Evolutionary conservation across 1,284 basidiomycete genomes (phyloP).

Genomic region (Moniliella sp.): DNA sequence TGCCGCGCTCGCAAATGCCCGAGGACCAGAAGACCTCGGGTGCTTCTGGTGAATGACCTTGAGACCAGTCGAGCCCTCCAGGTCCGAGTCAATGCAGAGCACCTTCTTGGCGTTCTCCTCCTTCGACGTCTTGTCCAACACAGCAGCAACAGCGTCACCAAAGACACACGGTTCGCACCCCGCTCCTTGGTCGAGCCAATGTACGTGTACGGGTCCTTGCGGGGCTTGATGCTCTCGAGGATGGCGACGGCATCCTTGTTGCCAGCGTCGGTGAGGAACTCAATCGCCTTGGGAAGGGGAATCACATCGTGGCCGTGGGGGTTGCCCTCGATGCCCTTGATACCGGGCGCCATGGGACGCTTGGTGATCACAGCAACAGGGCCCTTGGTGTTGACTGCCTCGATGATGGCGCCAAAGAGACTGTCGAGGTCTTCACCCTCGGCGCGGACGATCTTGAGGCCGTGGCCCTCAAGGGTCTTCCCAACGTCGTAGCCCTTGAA

Average conservation of each 20-base stretch:
- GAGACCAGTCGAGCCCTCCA: conserved; percentile 64
- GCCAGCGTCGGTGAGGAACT: conserved; percentile 49
- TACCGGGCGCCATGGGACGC: conserved; percentile 56
- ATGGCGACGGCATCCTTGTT: conserved; percentile 44
- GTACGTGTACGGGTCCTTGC: conserved; percentile 43
- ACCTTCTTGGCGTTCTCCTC: conserved; percentile 3
- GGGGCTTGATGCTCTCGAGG: conserved; percentile 47
- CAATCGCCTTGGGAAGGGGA: conserved; percentile 50
- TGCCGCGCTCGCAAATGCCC: conserved; percentile 61
- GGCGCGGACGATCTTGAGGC: conserved; percentile 49
- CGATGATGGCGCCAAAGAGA: conserved; percentile 47
- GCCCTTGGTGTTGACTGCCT: conserved; percentile 44
- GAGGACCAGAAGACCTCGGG: conserved; percentile 63
- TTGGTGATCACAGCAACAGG: conserved; percentile 57
- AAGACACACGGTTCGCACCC: conserved; percentile 60
- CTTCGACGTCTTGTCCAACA: conserved; percentile 42
- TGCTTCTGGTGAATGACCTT: conserved; percentile 66
- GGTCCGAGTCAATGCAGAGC: conserved; percentile 63
- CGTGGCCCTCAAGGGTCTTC: conserved; percentile 55
- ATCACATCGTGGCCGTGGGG: conserved; percentile 53
- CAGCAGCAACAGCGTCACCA: conserved; percentile 55
- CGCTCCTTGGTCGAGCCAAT: conserved; percentile 50
- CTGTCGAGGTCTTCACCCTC: conserved; percentile 56
- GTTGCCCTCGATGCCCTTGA: conserved; percentile 54
- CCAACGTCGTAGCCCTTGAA: conserved; percentile 51